phyloP scores from a whole-genome alignment of 495 filamentous ascomycete species.

The Astrocystis sublimbata region DNA sequence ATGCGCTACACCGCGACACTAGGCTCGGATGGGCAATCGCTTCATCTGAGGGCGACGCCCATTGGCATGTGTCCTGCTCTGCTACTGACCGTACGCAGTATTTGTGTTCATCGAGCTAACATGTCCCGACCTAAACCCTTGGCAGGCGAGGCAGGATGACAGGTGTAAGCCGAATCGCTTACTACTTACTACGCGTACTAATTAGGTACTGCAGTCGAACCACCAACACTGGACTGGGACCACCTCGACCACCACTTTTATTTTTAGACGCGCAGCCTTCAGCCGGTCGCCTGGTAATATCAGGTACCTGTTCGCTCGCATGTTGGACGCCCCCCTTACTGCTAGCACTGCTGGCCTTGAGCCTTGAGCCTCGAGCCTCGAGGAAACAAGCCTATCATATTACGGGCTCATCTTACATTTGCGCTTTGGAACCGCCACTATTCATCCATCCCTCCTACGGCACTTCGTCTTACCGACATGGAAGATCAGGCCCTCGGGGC shows the following conservation, averaged over 20 bases:
- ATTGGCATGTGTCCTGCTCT: neutral
- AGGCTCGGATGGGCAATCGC: neutral
- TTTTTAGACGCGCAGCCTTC: slow-evolving; percentile 11
- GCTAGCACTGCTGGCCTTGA: no score
- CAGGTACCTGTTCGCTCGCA: neutral
- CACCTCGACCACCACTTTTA: slow-evolving; percentile 4
- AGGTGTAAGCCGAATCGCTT: slow-evolving; percentile 15
- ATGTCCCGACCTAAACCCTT: neutral
- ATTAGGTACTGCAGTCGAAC: slow-evolving; percentile 7
- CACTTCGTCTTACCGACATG: neutral
- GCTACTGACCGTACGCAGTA: slow-evolving; percentile 5
- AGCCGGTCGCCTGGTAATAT: no score
- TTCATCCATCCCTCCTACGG: neutral
- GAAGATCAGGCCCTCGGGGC: no score
- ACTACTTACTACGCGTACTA: slow-evolving; percentile 1
- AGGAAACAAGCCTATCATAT: no score
- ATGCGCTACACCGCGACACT: neutral
- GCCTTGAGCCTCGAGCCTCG: no score
- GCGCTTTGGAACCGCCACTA: neutral
- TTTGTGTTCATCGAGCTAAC: slow-evolving; percentile 4
- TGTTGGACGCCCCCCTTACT: no score
- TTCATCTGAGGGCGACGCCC: neutral
- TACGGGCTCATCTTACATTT: neutral
- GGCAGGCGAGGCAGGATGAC: slow-evolving; percentile 18
- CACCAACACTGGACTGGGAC: slow-evolving; percentile 1